Evolutionary conservation across 495 filamentous ascomycete genomes (phyloP), one percentile per base, ranked within the genome.

Genomic region (Aspergillus steynii): DNA sequence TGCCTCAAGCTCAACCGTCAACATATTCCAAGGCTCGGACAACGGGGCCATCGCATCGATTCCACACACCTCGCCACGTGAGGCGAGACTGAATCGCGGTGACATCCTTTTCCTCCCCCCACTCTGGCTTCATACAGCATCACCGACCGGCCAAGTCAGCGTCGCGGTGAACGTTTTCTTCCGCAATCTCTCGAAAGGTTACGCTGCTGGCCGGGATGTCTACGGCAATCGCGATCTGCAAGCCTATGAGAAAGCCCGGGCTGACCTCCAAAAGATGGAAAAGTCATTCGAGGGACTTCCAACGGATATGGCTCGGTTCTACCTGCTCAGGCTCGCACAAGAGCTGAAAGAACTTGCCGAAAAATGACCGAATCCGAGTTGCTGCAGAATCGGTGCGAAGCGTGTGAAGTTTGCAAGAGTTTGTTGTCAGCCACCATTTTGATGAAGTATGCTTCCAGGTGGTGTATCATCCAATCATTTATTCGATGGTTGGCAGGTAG

Each of bases 131-230:
- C 92, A 96, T 71, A 89, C 89, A n/a, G 89, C 89, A 3, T 71
- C 76, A 26, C 83, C 82, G 4, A 88, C 90, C 1, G 83, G 81
- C 14, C 79, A 82, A 5, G 65, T 85, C 34, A 92, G 90, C 64
- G 78, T 96, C 5, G 89, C 88, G 1, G 86, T 96, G 4, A 96
- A 97, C 67, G 83, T 93, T 12, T 96, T 95, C 79, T 96, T 96
- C 69, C 84, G 84, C 46, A 88, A 87, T 58, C 74, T 93, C 9
- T 77, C 85, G 28, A 75, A 74, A 14, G 85, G 84, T 2, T 96
- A 96, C 74, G 85, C 92, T 6, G 64, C 83, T 28, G 92, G 92
- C 9, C 82, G 83, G 64, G 93, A 97, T 73, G 88, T 96, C 2
- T 96, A 97, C 69, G 92, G 90, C 5, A 96, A 95, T 70, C 81